Base-by-base conservation (phyloP, 371 early-diverging fungal species). In the Rhizopus arrhizus region DNA sequence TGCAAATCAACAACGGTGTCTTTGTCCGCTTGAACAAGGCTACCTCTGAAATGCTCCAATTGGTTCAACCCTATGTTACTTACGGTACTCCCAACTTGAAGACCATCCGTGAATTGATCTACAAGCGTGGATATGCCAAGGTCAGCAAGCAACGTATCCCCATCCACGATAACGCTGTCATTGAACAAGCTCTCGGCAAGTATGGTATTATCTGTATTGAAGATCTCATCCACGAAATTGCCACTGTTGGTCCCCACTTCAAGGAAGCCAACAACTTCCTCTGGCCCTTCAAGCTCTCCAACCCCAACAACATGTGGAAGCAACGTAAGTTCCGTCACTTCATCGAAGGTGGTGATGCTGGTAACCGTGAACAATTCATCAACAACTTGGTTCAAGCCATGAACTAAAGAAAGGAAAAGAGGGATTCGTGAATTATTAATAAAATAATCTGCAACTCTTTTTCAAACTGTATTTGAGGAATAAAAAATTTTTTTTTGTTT, bases 91-190 rank as follows among this genome's bases (percentile, higher is more conserved):
- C 99, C 78, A 95, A 95, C 89, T 85, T 96, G 64, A 97, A 99
- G 89, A 83, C 95, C 45, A 91, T 98, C 75, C 93, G 95, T 73
- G 97, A 97, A 86, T 84, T 99, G 54, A 82, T 99, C 82, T 99
- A 99, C 94, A 99, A 96, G 89, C 95, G 98, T 70, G 99, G 97
- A 53, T 93, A 91, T 77, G 97, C 90, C 69, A 96, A 96, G 92
- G 86, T 95, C 76, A 85, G 94, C 86, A 87, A 88, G 78, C 92
- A 94, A 84, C 90, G 95, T 70, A 87, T 95, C 69, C 94, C 98
- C 65, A 89, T 99, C 78, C 83, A 89, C 60, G 94, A 95, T 84
- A 97, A 97, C 88, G 82, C 91, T 63, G 81, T 95, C 74, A 90
- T 99, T 66, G 97, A 97, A 85, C 77, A 87, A 70, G 70, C 75